These are phyloP conservation scores for Oidiodendron maius DNA, from an alignment of 495 filamentous ascomycete species.

Conservation along the genomic window DNA sequence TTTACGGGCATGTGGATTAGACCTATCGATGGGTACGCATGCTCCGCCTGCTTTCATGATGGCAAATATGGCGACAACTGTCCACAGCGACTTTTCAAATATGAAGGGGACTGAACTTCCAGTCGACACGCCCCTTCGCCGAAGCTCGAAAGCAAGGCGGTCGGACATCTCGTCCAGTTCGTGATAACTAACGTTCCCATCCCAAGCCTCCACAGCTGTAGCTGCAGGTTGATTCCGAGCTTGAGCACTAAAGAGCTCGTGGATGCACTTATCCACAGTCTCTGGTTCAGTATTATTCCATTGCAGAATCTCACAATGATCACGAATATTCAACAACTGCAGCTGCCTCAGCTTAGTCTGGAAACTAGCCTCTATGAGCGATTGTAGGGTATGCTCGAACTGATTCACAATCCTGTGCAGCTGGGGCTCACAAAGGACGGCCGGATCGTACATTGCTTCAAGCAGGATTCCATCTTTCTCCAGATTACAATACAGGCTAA, in stretches of 20 bases:
- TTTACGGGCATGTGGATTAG: conserved; percentile 19
- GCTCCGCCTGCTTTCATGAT: conserved; percentile 35
- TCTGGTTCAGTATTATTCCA: conserved; percentile 26
- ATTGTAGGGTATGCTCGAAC: too few relatives aligned
- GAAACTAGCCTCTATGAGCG: too few relatives aligned
- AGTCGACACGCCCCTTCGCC: conserved; percentile 6
- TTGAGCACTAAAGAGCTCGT: conserved; percentile 42
- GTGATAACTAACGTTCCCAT: conserved; percentile 29
- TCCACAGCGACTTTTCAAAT: conserved; percentile 41
- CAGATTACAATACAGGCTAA: too few relatives aligned
- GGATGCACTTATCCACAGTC: conserved; percentile 31
- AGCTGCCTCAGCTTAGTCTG: too few relatives aligned
- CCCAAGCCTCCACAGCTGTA: conserved; percentile 25
- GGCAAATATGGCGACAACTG: conserved; percentile 33
- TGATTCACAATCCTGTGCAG: too few relatives aligned
- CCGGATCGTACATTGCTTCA: too few relatives aligned
- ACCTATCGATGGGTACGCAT: conserved; percentile 46
- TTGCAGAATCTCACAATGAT: too few relatives aligned
- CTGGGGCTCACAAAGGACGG: too few relatives aligned
- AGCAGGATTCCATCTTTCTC: too few relatives aligned
- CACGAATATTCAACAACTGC: too few relatives aligned
- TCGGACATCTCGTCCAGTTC: conserved; percentile 10
- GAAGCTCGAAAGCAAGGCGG: conserved; percentile 1
- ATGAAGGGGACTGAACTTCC: conserved; percentile 15
- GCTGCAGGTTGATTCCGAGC: conserved; percentile 3